phyloP scores from a whole-genome alignment of 768 basidiomycete species.

The Amanita fuliginea region DNA sequence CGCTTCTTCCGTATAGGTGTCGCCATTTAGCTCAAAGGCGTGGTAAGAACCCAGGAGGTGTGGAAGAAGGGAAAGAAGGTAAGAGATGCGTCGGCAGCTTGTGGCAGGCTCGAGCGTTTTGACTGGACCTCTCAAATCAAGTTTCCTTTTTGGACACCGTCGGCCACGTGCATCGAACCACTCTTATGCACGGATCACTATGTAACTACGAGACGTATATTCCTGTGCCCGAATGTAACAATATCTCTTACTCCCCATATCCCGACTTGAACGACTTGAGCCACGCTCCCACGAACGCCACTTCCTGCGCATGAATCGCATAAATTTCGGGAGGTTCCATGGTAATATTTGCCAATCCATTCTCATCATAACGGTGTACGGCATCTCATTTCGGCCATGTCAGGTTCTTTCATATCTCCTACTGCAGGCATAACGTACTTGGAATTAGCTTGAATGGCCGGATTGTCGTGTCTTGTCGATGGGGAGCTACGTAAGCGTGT shows the following conservation, averaged over 20 bases:
- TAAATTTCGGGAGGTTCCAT: slow-evolving; percentile 72
- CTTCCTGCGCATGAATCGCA: slow-evolving; percentile 72
- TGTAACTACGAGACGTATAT: too few relatives aligned
- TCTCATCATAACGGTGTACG: slow-evolving; percentile 72
- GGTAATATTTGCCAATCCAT: slow-evolving; percentile 49
- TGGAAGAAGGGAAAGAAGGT: background rate
- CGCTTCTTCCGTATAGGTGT: slow-evolving; percentile 81
- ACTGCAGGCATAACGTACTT: slow-evolving; percentile 31
- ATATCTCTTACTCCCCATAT: background rate
- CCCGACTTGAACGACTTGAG: slow-evolving; percentile 14
- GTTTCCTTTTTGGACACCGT: background rate
- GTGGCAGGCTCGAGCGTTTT: background rate
- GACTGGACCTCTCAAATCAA: background rate
- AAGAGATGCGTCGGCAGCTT: background rate
- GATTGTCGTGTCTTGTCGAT: slow-evolving; percentile 59
- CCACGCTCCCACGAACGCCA: slow-evolving; percentile 75
- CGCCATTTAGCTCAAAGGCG: slow-evolving; percentile 18
- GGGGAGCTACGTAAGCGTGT: slow-evolving; percentile 60
- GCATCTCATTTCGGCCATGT: slow-evolving; percentile 29
- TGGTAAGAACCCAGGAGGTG: background rate
- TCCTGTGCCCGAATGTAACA: too few relatives aligned
- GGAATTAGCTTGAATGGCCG: slow-evolving; percentile 84
- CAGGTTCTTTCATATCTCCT: background rate
- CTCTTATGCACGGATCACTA: too few relatives aligned
- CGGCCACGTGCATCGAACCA: background rate